A percentile compares a stretch with the other conserved stretches of the same genome.
Evolutionary conservation across 495 filamentous ascomycete species (phyloP).

Genomic region (Darksidea phi): DNA sequence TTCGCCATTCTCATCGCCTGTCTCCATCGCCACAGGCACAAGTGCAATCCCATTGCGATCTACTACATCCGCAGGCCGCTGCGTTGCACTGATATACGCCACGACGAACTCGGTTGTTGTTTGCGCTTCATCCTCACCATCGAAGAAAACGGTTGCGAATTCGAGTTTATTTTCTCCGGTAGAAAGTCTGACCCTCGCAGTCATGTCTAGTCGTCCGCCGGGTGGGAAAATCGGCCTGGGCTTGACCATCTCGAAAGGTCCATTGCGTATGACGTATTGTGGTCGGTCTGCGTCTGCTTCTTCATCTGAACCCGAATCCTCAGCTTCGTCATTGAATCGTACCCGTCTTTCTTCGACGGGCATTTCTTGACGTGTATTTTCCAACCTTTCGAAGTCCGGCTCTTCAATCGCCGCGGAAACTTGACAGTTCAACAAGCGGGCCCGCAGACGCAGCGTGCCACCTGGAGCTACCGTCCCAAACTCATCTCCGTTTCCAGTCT

Average conservation of each 20-base stretch:
- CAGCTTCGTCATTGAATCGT: background rate
- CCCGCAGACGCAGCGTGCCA: background rate
- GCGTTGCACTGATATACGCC: background rate
- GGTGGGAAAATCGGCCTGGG: background rate
- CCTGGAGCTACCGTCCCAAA: background rate
- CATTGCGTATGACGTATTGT: background rate
- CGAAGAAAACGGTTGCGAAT: background rate
- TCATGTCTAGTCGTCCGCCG: background rate
- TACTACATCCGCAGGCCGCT: background rate
- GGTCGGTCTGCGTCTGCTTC: background rate
- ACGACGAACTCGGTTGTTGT: background rate
- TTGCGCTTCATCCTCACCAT: background rate
- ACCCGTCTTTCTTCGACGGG: background rate
- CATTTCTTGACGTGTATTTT: background rate
- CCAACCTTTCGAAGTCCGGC: background rate
- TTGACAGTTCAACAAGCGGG: background rate
- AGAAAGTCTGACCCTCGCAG: background rate
- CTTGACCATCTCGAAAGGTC: background rate
- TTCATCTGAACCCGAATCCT: no score
- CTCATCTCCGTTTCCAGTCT: background rate
- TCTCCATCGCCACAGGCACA: background rate
- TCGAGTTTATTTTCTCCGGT: background rate
- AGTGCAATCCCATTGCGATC: background rate
- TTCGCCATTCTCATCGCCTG: background rate
- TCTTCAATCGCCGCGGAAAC: background rate